These are phyloP conservation scores for Pythium aristosporum DNA, from an alignment of 352 stramenopile genomes.

Conservation along the genomic window DNA sequence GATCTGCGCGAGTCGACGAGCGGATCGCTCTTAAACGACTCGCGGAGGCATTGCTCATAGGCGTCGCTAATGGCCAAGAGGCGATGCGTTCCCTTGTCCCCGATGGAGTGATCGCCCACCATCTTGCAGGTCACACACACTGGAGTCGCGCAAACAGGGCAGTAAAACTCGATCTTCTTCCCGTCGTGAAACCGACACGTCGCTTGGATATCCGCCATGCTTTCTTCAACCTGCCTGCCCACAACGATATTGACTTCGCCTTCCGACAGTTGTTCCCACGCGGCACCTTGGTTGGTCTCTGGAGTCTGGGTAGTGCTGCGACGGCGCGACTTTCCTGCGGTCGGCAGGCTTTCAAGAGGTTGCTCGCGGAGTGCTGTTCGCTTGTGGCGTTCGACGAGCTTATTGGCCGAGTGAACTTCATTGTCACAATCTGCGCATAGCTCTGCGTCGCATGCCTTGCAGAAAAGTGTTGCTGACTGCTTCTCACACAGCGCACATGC, in stretches of 20 bases:
- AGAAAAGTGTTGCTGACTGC: conserved; percentile 43
- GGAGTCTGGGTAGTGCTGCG: conserved; percentile 31
- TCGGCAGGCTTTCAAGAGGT: not conserved
- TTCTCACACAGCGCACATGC: conserved; percentile 69
- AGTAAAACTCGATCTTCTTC: conserved; percentile 82
- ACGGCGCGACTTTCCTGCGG: conserved; percentile 27
- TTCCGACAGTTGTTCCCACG: not conserved
- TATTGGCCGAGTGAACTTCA: conserved; percentile 79
- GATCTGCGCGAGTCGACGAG: conserved; percentile 63
- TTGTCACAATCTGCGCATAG: conserved; percentile 70
- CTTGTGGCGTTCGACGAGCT: conserved; percentile 71
- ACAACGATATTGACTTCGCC: conserved; percentile 40
- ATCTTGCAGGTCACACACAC: conserved; percentile 85
- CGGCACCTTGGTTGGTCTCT: not conserved
- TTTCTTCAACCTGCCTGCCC: conserved; percentile 49
- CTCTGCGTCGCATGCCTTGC: conserved; percentile 62
- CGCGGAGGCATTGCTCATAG: conserved; percentile 62
- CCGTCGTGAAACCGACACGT: conserved; percentile 42
- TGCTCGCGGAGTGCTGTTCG: conserved; percentile 35
- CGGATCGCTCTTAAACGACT: conserved; percentile 62
- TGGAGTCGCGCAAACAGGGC: conserved; percentile 48
- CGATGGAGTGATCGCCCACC: conserved; percentile 73
- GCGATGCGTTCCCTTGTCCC: conserved; percentile 73
- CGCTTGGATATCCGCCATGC: conserved; percentile 30
- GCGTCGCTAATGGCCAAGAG: conserved; percentile 61